Percentiles rank a stretch among this genome's conserved stretches.
Conservation (phyloP, 169 alveolate species). For the Cystoisospora suis region DNA sequence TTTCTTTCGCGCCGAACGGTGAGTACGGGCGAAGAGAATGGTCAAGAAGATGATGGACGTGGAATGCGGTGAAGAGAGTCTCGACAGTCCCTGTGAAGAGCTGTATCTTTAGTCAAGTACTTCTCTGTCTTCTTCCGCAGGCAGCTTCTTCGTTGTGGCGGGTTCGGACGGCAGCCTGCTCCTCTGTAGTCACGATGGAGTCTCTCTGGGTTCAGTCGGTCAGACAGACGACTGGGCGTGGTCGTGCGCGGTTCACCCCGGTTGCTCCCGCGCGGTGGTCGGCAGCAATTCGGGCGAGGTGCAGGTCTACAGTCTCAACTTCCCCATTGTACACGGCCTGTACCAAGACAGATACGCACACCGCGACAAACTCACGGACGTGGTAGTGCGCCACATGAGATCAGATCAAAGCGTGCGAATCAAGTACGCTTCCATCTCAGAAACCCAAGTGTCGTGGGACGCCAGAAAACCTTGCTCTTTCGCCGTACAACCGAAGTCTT, state of each 20-base stretch:
- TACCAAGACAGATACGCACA: slow-evolving; percentile 85
- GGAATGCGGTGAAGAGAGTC: too few species aligned
- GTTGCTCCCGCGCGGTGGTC: slow-evolving; percentile 70
- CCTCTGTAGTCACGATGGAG: slow-evolving; percentile 88
- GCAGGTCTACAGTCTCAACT: slow-evolving; percentile 76
- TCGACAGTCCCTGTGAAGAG: too few species aligned
- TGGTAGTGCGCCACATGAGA: slow-evolving; percentile 82
- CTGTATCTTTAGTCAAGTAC: too few species aligned
- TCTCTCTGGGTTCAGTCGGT: slow-evolving; percentile 73
- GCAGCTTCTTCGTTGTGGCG: slow-evolving; percentile 81
- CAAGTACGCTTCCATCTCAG: too few species aligned
- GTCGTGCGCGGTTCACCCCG: slow-evolving; percentile 69
- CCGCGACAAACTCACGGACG: slow-evolving; percentile 89
- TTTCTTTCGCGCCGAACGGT: slow-evolving; percentile 55
- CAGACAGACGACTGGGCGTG: slow-evolving; percentile 12
- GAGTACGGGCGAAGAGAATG: not conserved
- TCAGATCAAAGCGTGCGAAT: slow-evolving; percentile 81
- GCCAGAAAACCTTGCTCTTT: too few species aligned
- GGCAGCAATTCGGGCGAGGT: slow-evolving; percentile 85
- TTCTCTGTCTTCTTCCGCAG: slow-evolving; percentile 37
- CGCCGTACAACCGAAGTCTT: too few species aligned
- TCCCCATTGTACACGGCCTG: slow-evolving; percentile 86
- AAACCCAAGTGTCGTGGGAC: too few species aligned
- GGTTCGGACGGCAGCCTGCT: slow-evolving; percentile 70
- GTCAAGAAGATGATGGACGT: too few species aligned